These are phyloP conservation scores for Coniella lustricola DNA, from an alignment of 2,329 filamentous ascomycete genomes.

Conservation along the genomic window DNA sequence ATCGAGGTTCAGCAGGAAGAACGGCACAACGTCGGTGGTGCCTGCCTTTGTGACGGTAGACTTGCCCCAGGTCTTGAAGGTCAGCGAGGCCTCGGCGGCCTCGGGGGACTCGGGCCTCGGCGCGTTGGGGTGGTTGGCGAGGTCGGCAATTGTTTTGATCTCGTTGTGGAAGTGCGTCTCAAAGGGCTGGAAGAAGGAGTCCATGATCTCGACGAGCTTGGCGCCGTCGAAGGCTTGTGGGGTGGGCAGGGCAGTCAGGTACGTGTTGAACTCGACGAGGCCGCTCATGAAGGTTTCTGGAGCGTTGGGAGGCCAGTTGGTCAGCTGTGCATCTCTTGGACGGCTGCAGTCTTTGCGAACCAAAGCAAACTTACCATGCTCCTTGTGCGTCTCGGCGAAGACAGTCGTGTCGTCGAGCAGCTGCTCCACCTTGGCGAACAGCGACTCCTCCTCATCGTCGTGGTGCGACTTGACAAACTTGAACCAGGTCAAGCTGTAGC, in stretches of 20 bases:
- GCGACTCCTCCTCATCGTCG: constrained; percentile 49
- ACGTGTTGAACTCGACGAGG: constrained; percentile 44
- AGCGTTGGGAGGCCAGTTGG: too few relatives aligned
- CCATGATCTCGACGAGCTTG: constrained; percentile 44
- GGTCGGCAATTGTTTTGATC: constrained; percentile 42
- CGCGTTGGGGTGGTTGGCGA: constrained; percentile 43
- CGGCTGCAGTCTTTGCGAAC: too few relatives aligned
- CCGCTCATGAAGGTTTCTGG: constrained; percentile 43
- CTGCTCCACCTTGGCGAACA: constrained; percentile 49
- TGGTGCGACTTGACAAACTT: constrained; percentile 55
- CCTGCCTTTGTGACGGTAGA: constrained; percentile 56
- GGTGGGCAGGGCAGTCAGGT: constrained; percentile 37
- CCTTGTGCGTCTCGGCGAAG: constrained; percentile 45
- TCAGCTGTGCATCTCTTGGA: too few relatives aligned
- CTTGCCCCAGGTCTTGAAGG: constrained; percentile 57
- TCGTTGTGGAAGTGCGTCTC: constrained; percentile 50
- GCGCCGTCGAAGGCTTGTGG: constrained; percentile 36
- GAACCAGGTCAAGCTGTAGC: constrained; percentile 51
- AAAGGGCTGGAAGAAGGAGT: constrained; percentile 42
- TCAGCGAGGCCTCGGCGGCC: constrained; percentile 36
- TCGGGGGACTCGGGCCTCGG: constrained; percentile 39
- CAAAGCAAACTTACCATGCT: constrained; percentile 39
- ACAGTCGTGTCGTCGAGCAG: constrained; percentile 43
- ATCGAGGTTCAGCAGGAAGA: constrained; percentile 59
- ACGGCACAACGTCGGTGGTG: constrained; percentile 52